Base-by-base conservation (phyloP, 176 grass and related monocot species). In the Elaeis guineensis region DNA sequence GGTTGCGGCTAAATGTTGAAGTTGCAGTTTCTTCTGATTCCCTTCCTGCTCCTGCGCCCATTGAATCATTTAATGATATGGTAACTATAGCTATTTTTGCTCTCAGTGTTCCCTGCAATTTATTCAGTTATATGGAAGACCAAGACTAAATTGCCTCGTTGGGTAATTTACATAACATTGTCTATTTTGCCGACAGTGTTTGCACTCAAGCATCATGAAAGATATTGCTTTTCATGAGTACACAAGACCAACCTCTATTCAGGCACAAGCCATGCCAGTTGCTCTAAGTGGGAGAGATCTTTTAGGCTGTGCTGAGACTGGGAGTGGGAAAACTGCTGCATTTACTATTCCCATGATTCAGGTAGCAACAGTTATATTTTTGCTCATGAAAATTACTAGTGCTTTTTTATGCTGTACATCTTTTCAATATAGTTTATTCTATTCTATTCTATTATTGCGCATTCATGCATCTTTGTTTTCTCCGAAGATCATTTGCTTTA, bases 61-160 rank as follows among this genome's bases (percentile, higher is more conserved):
- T 52, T 15, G 50, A 52, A n/a, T 52, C 50, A 52, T 52, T 52
- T 52, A n/a, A 52, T 52, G 50, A 52, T 52, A 52, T 52, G 50
- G 50, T 52, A 52, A 15, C 2, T n/a, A 4, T 15, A 52, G 0
- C 17, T 4, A 52, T n/a, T 3, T 52, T 52, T n/a, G 17, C 50
- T 52, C 4, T 30, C 1, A 30, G 17, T n/a, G 17, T 52, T 52
- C 17, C 50, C 17, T 17, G 3, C 4, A 15, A 16, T 52, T 52
- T n/a, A 52, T 52, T 15, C 7, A 4, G 14, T 15, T 52, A 5
- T 52, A 16, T 16, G 50, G 14, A n/a, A n/a, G 50, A 16, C 16
- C n/a, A 16, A 52, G 15, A 52, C 17, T 15, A n/a, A n/a, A 52
- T 17, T 16, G 2, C 17, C 50, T 52, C 17, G 16, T 16, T 52